Base-by-base conservation (phyloP, 1,284 basidiomycete species). In the Sporisorium exsertum region DNA sequence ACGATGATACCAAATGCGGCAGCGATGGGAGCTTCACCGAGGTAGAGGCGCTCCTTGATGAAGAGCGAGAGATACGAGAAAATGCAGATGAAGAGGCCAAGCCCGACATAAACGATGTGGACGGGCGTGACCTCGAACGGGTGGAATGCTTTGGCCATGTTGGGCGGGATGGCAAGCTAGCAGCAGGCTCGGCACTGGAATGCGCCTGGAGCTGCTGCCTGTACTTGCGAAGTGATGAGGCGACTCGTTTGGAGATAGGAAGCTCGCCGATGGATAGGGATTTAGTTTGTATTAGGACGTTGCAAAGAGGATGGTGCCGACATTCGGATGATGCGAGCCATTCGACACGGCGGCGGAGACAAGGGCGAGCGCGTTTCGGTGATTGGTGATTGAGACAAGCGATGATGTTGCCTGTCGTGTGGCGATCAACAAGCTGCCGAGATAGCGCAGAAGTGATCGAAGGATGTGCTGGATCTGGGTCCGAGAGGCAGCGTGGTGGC, bases 1-100 rank as follows among this genome's bases (percentile, higher is more conserved):
- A 98, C 92, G 74, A 96, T 93, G 83, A 98, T 93, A 27, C 96
- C 95, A 80, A 97, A 95, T 40, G 95, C 86, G 77, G 97, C 97
- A 2, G 97, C 95, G 89, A 94, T 93, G 77, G 93, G 94, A 6
- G 97, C 95, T 89, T 99, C 97, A 77, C 97, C 97, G 72, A 98
- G 91, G 84, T 97, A 99, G 33, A 97, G 87, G 88, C 90, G 91
- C 88, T 97, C 95, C 84, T 95, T 92, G 84, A 99, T 90, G 80
- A 97, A 91, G 24, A 95, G 89, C 12, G 93, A 94, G 87, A 97
- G 94, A 91, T 96, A 94, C 85, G 94, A 93, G 86, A 97, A 97
- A 92, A 94, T 71, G 66, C 64, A 72, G 37, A 85, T 80, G 57
- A 85, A 85, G 54, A 80, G 58, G 27, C 84, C 84, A 9, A 85